These are phyloP conservation scores for Solanum chiquidenum DNA, from an alignment of 257 asterid genomes.

Conservation along the genomic window DNA sequence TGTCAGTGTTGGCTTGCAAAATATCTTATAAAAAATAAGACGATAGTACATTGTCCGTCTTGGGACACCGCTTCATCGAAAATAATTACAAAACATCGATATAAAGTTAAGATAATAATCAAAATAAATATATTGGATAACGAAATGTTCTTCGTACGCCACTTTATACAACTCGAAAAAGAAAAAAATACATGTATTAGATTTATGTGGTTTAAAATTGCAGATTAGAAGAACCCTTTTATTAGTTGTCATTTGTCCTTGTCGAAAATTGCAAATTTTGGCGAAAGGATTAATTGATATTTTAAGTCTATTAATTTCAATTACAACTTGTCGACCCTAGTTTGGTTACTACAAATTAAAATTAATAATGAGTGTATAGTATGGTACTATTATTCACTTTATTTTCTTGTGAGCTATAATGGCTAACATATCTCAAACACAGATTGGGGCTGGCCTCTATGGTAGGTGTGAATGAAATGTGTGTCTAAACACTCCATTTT, in stretches of 20 bases:
- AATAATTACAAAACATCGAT: no score
- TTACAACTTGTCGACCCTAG: background rate
- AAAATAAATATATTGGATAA: background rate
- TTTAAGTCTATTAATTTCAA: background rate
- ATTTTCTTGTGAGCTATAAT: slow-evolving; percentile 1
- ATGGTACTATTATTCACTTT: background rate
- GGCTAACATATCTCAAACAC: background rate
- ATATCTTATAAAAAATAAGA: background rate
- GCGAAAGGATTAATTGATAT: background rate
- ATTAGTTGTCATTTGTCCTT: background rate
- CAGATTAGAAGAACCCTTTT: background rate
- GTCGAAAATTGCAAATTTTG: background rate
- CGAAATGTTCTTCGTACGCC: background rate
- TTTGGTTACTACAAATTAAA: background rate
- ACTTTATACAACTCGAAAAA: background rate
- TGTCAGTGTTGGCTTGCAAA: background rate
- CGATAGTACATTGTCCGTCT: background rate
- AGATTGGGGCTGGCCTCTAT: background rate
- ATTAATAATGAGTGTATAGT: background rate
- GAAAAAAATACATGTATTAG: background rate
- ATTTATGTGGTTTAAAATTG: background rate
- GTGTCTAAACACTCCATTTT: background rate
- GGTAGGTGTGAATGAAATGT: background rate
- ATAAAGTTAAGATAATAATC: background rate
- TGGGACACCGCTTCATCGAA: background rate